Base-by-base conservation (phyloP, 331 rosid genomes). In the Acacia pycnantha region DNA sequence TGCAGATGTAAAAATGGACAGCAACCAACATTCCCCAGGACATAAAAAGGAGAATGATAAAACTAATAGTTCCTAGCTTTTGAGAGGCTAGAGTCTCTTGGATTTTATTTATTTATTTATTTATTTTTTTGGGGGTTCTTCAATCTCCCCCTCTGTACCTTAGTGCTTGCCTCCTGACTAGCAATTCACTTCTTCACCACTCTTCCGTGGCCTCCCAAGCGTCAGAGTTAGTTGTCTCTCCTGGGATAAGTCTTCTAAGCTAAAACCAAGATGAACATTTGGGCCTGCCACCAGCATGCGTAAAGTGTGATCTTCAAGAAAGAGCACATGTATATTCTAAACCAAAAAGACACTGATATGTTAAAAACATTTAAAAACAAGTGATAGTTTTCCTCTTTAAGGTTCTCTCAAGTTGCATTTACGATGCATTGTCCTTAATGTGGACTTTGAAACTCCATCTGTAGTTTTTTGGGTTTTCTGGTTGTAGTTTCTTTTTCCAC, bases 81-180 rank as follows among this genome's bases (percentile, higher is more conserved):
- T 26, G 19, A 61, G 67, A 61, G 37, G 67, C 67, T 11, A 22
- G 67, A 61, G 16, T 61, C 37, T 61, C 22, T 58, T 9, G 8
- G 8, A 0, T 33, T 4, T 5, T 5, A 5, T 0, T 35, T 31
- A 1, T 27, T 31, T n/a, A n/a, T 2, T 31, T 31, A 0, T 31
- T 35, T 5, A n/a, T 35, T 35, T 35, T 35, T 37, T 6, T 6
- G 41, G 41, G 41, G 41, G 41, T 56, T 9, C 13, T 56, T 56
- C 29, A 21, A 56, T 56, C 29, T 56, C 64, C 13, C 29, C 10
- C 29, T 56, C 64, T n/a, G 26, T 24, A 54, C 24, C 26, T 64
- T 16, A 14, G 14, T 58, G 6, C 29, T 56, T 56, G 64, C 31
- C 22, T 58, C 14, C 29, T 11, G 29, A 22, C 65, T 22, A 58